Percentiles rank a stretch among this genome's conserved stretches.
phyloP scores from a whole-genome alignment of 2,329 filamentous ascomycete genomes.

The Tolypocladium ovalisporum region DNA sequence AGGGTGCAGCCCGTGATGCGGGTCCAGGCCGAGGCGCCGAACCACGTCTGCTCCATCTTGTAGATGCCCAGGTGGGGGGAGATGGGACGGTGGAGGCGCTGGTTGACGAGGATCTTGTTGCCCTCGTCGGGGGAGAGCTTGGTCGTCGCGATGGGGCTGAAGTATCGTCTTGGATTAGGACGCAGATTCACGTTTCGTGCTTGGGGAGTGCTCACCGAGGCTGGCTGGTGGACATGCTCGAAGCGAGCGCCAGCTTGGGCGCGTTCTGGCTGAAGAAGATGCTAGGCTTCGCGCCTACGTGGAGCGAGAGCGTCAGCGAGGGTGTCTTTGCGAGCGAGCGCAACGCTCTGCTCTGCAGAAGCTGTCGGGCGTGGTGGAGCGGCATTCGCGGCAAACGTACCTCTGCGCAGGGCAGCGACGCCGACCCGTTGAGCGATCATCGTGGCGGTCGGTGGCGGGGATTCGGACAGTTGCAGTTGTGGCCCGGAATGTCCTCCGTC shows the following conservation, averaged over 20 bases:
- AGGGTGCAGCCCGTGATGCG: conserved; percentile 73
- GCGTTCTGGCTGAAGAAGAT: conserved; percentile 36
- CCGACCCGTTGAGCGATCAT: conserved; percentile 50
- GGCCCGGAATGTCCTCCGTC: not conserved
- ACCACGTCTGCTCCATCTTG: conserved; percentile 77
- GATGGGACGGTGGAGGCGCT: conserved; percentile 73
- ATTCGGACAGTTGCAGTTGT: not conserved
- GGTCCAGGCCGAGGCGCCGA: conserved; percentile 60
- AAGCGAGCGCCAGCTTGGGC: conserved; percentile 32
- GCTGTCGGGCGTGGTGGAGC: not conserved
- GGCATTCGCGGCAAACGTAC: conserved; percentile 24
- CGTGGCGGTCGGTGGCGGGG: conserved; percentile 11
- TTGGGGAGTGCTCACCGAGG: conserved; percentile 27
- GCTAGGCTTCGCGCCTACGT: conserved; percentile 30
- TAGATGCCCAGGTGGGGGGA: conserved; percentile 82
- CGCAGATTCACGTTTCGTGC: not conserved
- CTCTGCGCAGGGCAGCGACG: conserved; percentile 47
- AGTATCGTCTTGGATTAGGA: conserved; percentile 1
- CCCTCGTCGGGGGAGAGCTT: conserved; percentile 43
- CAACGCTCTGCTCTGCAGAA: no score
- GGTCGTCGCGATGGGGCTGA: conserved; percentile 43
- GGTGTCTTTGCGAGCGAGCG: conserved; percentile 6
- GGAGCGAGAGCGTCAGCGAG: conserved; percentile 4
- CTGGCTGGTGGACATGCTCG: conserved; percentile 31
- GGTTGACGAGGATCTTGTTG: conserved; percentile 60